phyloP scores from a whole-genome alignment of 768 basidiomycete species.

The Lactarius pseudohatsudake region DNA sequence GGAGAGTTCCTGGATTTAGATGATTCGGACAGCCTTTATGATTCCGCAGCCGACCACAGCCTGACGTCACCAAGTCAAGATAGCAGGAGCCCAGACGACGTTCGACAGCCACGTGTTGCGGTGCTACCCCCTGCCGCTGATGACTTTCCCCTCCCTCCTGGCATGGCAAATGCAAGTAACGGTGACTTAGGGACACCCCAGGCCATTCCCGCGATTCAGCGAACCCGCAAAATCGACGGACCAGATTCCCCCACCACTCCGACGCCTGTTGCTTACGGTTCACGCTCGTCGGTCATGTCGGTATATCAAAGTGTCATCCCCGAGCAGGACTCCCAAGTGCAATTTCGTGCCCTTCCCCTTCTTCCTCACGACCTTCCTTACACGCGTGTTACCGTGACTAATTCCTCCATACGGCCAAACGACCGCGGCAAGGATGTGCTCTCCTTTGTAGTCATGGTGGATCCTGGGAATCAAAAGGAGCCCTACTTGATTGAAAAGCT shows the following conservation, averaged over 20 bases:
- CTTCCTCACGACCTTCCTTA: conserved; percentile 69
- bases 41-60: conserved; percentile 41
- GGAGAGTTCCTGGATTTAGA: conserved; percentile 70
- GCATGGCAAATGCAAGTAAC: conserved; percentile 13
- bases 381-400: conserved; percentile 69
- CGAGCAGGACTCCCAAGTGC: conserved; percentile 35
- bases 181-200: conserved; percentile 19
- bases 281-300: conserved; percentile 21
- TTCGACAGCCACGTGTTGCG: conserved; percentile 11
- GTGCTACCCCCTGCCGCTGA: conserved; percentile 24
- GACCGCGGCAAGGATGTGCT: conserved; percentile 91
- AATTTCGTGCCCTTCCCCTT: conserved; percentile 73
- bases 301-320: conserved; percentile 29
- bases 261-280: conserved; percentile 22
- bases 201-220: conserved; percentile 2
- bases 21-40: conserved; percentile 45
- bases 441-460: conserved; percentile 79
- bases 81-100: conserved; percentile 27
- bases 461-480: conserved; percentile 68
- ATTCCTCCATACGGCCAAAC: conserved; percentile 84
- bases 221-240: conserved; percentile 27
- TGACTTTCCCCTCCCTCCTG: conserved; percentile 30
- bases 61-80: conserved; percentile 28
- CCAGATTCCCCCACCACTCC: conserved; percentile 29
- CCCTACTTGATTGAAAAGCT: conserved; percentile 88